Evolutionary conservation across 2,329 filamentous ascomycete genomes (phyloP).

Genomic region (Calonectria leucothoes): DNA sequence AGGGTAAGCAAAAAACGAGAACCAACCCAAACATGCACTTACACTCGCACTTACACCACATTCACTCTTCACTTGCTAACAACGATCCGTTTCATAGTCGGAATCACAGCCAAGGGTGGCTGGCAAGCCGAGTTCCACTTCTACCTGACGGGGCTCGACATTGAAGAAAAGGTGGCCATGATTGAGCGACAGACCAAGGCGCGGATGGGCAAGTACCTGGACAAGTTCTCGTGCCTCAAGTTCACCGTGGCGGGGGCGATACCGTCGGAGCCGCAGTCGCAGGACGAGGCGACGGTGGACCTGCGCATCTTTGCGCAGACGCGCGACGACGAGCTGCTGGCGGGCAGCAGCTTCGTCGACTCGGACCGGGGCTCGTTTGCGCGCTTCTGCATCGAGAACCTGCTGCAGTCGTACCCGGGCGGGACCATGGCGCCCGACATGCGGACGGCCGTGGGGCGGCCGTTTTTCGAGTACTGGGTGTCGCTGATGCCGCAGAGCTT

Average conservation of each 20-base stretch:
- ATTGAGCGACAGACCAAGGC: slow-evolving; percentile 50
- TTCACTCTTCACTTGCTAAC: too few species aligned
- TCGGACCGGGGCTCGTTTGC: slow-evolving; percentile 43
- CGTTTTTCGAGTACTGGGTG: slow-evolving; percentile 39
- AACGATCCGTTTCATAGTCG: slow-evolving; percentile 37
- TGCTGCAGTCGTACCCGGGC: slow-evolving; percentile 55
- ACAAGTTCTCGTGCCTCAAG: slow-evolving; percentile 48
- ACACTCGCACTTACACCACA: too few species aligned
- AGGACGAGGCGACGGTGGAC: slow-evolving; percentile 59
- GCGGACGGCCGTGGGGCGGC: slow-evolving; percentile 49
- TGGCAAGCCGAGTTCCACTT: slow-evolving; percentile 58
- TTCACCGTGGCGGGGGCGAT: slow-evolving; percentile 49
- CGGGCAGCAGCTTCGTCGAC: slow-evolving; percentile 42
- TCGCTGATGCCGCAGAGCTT: slow-evolving; percentile 40
- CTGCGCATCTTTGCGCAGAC: slow-evolving; percentile 60
- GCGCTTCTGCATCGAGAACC: slow-evolving; percentile 36
- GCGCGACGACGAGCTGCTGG: slow-evolving; percentile 46
- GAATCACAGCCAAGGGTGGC: slow-evolving; percentile 54
- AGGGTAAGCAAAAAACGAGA: slow-evolving; percentile 24
- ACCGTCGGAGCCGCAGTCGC: slow-evolving; percentile 50
- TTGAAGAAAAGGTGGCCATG: slow-evolving; percentile 53
- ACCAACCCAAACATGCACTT: too few species aligned
- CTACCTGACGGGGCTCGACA: slow-evolving; percentile 54
- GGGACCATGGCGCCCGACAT: slow-evolving; percentile 53
- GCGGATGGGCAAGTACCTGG: slow-evolving; percentile 46